A percentile compares a stretch with the other conserved stretches of the same genome.
Conservation (phyloP, 129 eudicot species). For the Glebionis coronaria region DNA sequence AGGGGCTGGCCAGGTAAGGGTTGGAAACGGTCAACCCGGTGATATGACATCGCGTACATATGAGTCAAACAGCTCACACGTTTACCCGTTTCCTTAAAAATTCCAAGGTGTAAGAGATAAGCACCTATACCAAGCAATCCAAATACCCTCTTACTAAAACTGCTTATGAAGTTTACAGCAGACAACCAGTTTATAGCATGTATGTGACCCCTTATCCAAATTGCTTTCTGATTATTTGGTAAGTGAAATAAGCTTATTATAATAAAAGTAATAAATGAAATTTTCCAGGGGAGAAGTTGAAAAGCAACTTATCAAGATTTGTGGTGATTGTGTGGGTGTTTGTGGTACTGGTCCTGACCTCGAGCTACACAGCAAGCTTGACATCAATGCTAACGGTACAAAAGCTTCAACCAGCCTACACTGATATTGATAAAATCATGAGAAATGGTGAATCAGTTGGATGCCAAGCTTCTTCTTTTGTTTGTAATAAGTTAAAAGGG, state of each 20-base stretch:
- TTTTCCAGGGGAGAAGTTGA: constrained; percentile 35
- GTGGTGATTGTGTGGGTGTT: constrained; percentile 43
- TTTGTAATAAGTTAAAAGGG: neutral
- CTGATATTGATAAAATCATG: neutral
- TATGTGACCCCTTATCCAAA: too few relatives aligned
- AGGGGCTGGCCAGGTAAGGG: too few relatives aligned
- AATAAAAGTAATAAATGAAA: neutral
- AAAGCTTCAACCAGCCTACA: constrained; percentile 26
- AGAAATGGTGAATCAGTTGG: constrained; percentile 21
- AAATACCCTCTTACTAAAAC: too few relatives aligned
- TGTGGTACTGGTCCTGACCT: constrained; percentile 39
- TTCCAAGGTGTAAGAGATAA: too few relatives aligned
- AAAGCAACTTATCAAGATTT: constrained; percentile 38
- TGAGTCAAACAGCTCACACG: too few relatives aligned
- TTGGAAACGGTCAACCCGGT: too few relatives aligned
- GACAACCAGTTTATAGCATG: too few relatives aligned
- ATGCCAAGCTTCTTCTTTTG: constrained; percentile 8
- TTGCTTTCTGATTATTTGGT: too few relatives aligned
- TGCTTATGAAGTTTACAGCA: too few relatives aligned
- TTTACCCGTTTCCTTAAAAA: too few relatives aligned
- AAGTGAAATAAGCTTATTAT: neutral
- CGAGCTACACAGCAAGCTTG: constrained; percentile 55
- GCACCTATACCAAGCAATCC: too few relatives aligned
- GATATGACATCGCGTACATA: too few relatives aligned
- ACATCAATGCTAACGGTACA: constrained; percentile 44